These are phyloP conservation scores for Leccinum boreale DNA, from an alignment of 768 basidiomycete genomes.

Conservation along the genomic window DNA sequence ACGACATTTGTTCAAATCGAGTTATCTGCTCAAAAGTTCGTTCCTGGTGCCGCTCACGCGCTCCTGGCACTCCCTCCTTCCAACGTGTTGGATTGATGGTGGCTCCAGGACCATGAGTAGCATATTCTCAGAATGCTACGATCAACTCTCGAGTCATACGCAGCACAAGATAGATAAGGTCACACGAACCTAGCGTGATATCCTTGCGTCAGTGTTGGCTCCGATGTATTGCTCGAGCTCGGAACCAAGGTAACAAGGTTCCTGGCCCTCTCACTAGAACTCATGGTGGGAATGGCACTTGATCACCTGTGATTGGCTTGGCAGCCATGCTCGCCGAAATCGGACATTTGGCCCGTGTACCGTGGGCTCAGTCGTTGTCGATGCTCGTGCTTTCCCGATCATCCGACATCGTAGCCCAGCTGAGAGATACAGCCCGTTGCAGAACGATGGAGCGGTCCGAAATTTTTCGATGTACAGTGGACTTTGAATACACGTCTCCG, in stretches of 20 bases:
- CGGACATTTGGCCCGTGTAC: not conserved
- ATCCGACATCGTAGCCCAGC: not conserved
- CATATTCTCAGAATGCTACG: not conserved
- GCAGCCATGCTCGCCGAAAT: not conserved
- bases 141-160: not conserved
- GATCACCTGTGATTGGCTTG: not conserved
- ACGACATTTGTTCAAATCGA: not conserved
- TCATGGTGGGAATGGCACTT: not conserved
- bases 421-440: no score
- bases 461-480: no score
- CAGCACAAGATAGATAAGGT: not conserved
- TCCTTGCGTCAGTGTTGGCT: not conserved
- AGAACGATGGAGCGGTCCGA: no score
- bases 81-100: not conserved
- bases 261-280: not conserved
- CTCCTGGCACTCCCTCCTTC: not conserved
- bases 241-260: not conserved
- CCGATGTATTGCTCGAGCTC: not conserved
- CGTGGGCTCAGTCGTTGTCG: not conserved
- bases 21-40: not conserved
- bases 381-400: not conserved
- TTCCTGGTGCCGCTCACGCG: not conserved
- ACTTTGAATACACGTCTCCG: no score
- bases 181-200: not conserved
- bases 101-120: not conserved